Percentiles rank a stretch among this genome's conserved stretches.
Conservation (phyloP, 1,284 basidiomycete species). For the Apiotrichum montevideense region DNA sequence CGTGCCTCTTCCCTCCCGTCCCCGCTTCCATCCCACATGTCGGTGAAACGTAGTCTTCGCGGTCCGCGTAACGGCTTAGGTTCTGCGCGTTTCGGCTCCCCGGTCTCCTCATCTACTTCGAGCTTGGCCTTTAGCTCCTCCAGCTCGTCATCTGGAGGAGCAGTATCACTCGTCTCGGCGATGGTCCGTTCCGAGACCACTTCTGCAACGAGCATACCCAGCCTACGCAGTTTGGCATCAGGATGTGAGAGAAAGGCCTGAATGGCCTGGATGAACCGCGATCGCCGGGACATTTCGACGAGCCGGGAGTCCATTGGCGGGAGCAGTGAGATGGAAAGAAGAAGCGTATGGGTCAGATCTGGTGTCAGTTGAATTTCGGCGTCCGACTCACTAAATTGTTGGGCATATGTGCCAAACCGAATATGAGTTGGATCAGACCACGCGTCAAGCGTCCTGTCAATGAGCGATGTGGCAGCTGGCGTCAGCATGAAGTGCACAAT, state of each 20-base stretch:
- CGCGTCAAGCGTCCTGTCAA: constrained; percentile 32
- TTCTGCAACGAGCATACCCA: constrained; percentile 91
- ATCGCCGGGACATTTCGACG: constrained; percentile 49
- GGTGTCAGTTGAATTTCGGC: neutral
- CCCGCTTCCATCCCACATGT: constrained; percentile 70
- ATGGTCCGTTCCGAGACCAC: constrained; percentile 46
- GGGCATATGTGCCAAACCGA: constrained; percentile 38
- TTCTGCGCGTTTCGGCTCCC: constrained; percentile 2
- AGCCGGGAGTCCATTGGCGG: constrained; percentile 50
- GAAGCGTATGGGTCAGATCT: constrained; percentile 66
- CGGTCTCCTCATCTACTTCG: constrained; percentile 30
- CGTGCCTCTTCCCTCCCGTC: constrained; percentile 64
- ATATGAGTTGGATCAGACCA: constrained; percentile 47
- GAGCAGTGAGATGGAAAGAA: constrained; percentile 60
- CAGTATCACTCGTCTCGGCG: constrained; percentile 3
- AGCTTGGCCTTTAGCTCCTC: constrained; percentile 39
- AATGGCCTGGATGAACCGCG: constrained; percentile 65
- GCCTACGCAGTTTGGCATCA: constrained; percentile 69
- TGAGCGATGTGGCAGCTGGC: constrained; percentile 20
- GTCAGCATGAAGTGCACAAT: constrained; percentile 3
- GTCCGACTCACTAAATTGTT: constrained; percentile 35
- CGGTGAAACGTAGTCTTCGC: constrained; percentile 66
- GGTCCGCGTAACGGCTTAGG: constrained; percentile 31
- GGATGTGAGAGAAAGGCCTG: constrained; percentile 71
- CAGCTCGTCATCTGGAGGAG: constrained; percentile 23